Conservation (phyloP, 805 yeast species). For the Ogataea methanolica region DNA sequence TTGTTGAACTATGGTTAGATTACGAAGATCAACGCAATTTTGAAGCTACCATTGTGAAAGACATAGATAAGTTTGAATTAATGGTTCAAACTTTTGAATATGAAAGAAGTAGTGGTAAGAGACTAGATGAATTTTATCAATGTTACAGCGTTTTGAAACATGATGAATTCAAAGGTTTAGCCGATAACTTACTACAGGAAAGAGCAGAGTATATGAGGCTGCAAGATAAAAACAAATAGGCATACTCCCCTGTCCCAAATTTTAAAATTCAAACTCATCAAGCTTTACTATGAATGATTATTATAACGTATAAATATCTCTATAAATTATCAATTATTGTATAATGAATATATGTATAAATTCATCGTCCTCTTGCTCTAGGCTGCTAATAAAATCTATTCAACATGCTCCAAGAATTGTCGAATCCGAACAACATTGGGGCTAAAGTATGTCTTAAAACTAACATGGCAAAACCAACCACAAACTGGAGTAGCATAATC, state of each 20-base stretch:
- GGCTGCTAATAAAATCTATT: constrained; percentile 21
- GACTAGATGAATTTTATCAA: constrained; percentile 64
- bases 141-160: constrained; percentile 64
- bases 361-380: not conserved
- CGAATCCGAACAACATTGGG: constrained; percentile 82
- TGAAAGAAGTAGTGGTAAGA: constrained; percentile 60
- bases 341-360: not conserved
- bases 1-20: constrained; percentile 75
- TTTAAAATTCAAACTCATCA: too few relatives aligned
- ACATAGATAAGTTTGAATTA: constrained; percentile 88
- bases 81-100: constrained; percentile 79
- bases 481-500: constrained; percentile 59
- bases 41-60: constrained; percentile 90
- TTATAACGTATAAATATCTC: too few relatives aligned
- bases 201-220: constrained; percentile 38
- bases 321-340: not conserved
- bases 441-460: constrained; percentile 79
- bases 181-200: constrained; percentile 50
- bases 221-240: not conserved
- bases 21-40: constrained; percentile 78
- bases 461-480: constrained; percentile 62
- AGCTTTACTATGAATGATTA: too few relatives aligned
- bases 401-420: constrained; percentile 52
- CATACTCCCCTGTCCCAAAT: not conserved
- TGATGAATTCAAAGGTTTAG: constrained; percentile 63